Base-by-base conservation (phyloP, 106 monocot genomes). In the Vanilla planifolia region DNA sequence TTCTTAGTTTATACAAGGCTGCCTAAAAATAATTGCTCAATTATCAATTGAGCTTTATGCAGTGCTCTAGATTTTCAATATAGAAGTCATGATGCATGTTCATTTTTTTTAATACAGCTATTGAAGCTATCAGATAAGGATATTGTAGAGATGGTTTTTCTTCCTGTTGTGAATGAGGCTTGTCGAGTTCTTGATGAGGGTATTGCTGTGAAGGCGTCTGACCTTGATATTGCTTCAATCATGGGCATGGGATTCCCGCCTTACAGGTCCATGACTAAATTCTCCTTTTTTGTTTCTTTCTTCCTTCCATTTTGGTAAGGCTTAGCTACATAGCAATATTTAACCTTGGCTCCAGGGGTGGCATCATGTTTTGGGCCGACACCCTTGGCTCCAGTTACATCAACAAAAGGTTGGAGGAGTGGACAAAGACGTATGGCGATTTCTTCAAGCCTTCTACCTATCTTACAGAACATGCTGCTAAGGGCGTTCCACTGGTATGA, bases 301-400 rank as follows among this genome's bases (percentile, higher is more conserved):
- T 53, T 53, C 30, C 8, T 10, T 10, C 5, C 24, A 50, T 45
- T 16, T 53, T 32, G 30, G 32, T 53, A 53, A 29, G 22, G 8
- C 26, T 50, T 11, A 24, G 26, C 10, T 6, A 16, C 8, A 53
- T 2, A 3, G 3, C 9, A 1, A 37, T 33, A 22, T 39, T 66
- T 33, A 19, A 43, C 23, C 7, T 33, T 58, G 16, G 33, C 17
- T 55, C 47, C 66, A 93, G 93, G 71, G 93, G 93, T 46, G 94
- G 94, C 26, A 62, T 95, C 51, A 73, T 95, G 75, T 84, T 83
- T 39, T 89, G 94, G 94, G 94, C 89, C 0, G 89, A 95, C 48
- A 59, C 80, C 53, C 52, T 86, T 16, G 94, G 86, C 32, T 62
- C 83, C 40, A 75, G 76, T n/a, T 83, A 86, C 40, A 68, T 89